Evolutionary conservation across 2,329 filamentous ascomycete species (phyloP).

Genomic region (Claviceps humidiphila): DNA sequence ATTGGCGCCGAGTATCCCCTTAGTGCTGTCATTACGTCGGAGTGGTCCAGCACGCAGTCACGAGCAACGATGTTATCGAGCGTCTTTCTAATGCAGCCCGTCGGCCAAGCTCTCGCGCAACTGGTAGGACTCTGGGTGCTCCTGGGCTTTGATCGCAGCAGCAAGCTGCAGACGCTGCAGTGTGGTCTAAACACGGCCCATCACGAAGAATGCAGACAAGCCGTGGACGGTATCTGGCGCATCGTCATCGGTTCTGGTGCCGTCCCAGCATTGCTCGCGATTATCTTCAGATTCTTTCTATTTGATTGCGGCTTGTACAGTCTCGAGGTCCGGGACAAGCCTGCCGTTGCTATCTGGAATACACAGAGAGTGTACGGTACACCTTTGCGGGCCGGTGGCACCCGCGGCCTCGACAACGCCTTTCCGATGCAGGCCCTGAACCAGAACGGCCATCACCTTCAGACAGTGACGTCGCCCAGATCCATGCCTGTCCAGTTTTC

Average conservation of each 20-base stretch:
- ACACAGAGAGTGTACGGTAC: conserved; percentile 45
- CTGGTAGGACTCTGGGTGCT: conserved; percentile 43
- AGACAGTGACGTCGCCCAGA: conserved; percentile 19
- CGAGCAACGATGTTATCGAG: conserved; percentile 53
- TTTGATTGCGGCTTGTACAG: conserved; percentile 54
- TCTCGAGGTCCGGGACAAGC: conserved; percentile 50
- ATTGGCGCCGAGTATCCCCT: conserved; percentile 59
- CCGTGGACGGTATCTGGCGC: conserved; percentile 50
- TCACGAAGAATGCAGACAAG: conserved; percentile 30
- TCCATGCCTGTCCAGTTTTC: conserved; percentile 36
- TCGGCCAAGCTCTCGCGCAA: conserved; percentile 53
- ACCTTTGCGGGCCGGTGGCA: conserved; percentile 3
- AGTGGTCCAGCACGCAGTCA: conserved; percentile 50
- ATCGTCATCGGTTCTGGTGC: conserved; percentile 54
- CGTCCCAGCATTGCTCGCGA: conserved; percentile 48
- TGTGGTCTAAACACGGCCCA: conserved; percentile 33
- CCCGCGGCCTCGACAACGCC: conserved; percentile 6
- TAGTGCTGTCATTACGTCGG: conserved; percentile 53
- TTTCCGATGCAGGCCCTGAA: conserved; percentile 12
- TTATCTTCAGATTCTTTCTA: conserved; percentile 53
- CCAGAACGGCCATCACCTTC: conserved; percentile 14
- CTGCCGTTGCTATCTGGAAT: conserved; percentile 43
- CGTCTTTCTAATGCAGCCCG: conserved; percentile 57
- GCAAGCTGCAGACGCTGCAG: conserved; percentile 29
- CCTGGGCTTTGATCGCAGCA: conserved; percentile 29